These are phyloP conservation scores for Hysterangium stoloniferum DNA, from an alignment of 768 basidiomycete species.

Conservation along the genomic window DNA sequence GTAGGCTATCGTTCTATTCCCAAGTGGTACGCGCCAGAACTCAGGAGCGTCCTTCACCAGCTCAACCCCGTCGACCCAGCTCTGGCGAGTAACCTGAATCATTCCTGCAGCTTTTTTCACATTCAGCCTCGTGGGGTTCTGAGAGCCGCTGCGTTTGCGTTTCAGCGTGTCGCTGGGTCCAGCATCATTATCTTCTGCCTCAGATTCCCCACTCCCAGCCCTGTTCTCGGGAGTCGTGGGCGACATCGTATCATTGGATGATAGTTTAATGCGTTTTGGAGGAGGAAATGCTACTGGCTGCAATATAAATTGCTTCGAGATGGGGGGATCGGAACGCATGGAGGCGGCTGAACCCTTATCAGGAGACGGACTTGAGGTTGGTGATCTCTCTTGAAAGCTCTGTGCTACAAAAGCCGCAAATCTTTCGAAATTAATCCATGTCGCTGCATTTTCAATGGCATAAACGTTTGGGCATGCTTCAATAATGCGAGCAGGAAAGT, in stretches of 20 bases:
- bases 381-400: constrained; percentile 2
- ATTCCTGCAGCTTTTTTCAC: background rate
- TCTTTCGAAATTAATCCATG: constrained; percentile 6
- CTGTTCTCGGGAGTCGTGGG: background rate
- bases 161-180: background rate
- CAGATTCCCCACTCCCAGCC: background rate
- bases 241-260: background rate
- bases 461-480: constrained; percentile 10
- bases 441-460: constrained; percentile 5
- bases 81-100: constrained; percentile 5
- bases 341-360: background rate
- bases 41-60: constrained; percentile 3
- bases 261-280: background rate
- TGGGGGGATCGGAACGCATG: too few species aligned
- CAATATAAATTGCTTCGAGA: too few species aligned
- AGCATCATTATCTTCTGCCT: background rate
- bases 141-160: background rate
- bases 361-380: background rate
- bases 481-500: constrained; percentile 5
- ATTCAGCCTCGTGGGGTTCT: background rate
- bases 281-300: background rate
- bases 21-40: background rate
- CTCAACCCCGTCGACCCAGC: constrained; percentile 5
- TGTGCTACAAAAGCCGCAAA: constrained; percentile 7
- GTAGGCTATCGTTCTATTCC: background rate